Evolutionary conservation across 2,329 filamentous ascomycete genomes (phyloP), one percentile per base, ranked within the genome.

Genomic region (Chaetomiaceae sp.): DNA sequence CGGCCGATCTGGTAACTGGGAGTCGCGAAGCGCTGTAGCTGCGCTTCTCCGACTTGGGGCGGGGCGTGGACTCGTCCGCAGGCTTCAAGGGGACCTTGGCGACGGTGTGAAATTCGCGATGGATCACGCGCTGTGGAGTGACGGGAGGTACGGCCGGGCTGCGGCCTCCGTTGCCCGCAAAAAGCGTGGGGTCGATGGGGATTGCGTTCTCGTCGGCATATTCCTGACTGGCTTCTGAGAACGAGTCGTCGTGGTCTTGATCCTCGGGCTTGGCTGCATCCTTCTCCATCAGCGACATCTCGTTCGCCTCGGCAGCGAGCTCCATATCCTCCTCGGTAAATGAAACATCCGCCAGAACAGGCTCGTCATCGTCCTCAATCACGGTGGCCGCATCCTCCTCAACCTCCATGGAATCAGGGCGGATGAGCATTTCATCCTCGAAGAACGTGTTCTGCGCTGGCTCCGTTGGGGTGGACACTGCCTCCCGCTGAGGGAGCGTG

Each of bases 51-150:
- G 65, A 54, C 42, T 69, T 60, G 56, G 75, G 68, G 53, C 72
- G 70, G 31, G 79, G 69, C 49, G 80, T 72, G 63, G 78, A 71
- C 64, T 87, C 69, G 63, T 82, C 85, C 22, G 84, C 83, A 3
- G 83, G 75, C 68, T 89, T 89, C 37, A 91, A 71, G 1, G 88
- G 87, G 4, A 91, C 82, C 69, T 91, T 91, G 23, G 85, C 88
- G 0, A 88, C 83, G 0, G 88, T 91, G 67, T 88, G 82, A 58
- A 86, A 81, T n/a, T 77, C 74, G 51, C 76, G 75, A n/a, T 68
- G 71, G n/a, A 75, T 63, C 0, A 71, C 69, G 15, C 81, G 77
- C 46, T 77, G 71, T 0, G 85, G 85, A 1, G 85, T 88, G 7
- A 75, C 70, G 1, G 80, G 81, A 2, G 68, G 66, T 1, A 72